Conservation (phyloP, 371 early-diverging fungal species). For the Rhizopus arrhizus region DNA sequence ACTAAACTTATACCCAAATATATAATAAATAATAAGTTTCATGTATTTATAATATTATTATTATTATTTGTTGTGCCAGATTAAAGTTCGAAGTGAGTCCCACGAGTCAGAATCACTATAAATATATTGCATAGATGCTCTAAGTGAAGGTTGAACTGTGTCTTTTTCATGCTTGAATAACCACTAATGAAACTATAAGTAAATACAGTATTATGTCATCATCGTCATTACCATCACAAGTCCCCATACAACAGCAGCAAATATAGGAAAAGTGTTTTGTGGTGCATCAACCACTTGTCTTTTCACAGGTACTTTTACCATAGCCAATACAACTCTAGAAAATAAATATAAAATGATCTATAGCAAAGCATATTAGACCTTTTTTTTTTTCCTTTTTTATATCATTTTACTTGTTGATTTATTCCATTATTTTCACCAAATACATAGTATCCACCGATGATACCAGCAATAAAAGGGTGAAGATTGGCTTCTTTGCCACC, state of each 20-base stretch:
- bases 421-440: conserved; percentile 94
- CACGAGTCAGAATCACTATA: conserved; percentile 86
- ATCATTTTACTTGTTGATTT: conserved; percentile 84
- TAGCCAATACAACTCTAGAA: conserved; percentile 85
- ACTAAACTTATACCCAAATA: background rate
- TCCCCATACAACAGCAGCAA: conserved; percentile 96
- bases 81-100: conserved; percentile 72
- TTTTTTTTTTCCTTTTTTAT: background rate
- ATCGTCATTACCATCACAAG: conserved; percentile 74
- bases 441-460: conserved; percentile 93
- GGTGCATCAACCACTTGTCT: conserved; percentile 73
- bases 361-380: background rate
- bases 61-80: conserved; percentile 89
- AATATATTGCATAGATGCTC: conserved; percentile 93
- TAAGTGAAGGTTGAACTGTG: conserved; percentile 89
- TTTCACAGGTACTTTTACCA: conserved; percentile 83
- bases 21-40: background rate
- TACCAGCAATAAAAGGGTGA: conserved; percentile 90
- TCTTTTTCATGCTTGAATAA: conserved; percentile 88
- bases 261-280: conserved; percentile 82
- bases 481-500: conserved; percentile 73
- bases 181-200: conserved; percentile 33
- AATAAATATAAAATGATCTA: conserved; percentile 95
- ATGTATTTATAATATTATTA: background rate
- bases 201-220: background rate